Percentiles rank a stretch among this genome's conserved stretches.
Conservation (phyloP, 176 grass and related monocot species). For the Carex cristatella region DNA sequence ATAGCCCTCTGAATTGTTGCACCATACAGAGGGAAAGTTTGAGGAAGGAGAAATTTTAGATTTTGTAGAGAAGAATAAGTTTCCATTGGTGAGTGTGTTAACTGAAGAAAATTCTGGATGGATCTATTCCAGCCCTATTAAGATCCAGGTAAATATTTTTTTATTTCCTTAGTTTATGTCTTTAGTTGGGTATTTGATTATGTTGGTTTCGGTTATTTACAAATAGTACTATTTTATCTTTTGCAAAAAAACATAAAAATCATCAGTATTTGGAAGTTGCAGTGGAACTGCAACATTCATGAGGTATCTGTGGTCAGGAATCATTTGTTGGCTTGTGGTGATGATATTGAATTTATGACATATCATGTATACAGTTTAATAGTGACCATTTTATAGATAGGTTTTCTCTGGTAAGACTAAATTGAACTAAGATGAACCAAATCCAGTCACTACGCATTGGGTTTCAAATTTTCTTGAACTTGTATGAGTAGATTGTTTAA, state of each 20-base stretch:
- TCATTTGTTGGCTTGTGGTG: neutral
- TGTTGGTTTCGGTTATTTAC: neutral
- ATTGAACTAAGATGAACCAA: neutral
- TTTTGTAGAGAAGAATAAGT: slow-evolving; percentile 84
- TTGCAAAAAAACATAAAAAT: neutral
- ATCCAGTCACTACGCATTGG: neutral
- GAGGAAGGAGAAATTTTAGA: slow-evolving; percentile 62
- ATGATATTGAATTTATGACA: neutral
- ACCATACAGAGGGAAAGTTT: slow-evolving; percentile 64
- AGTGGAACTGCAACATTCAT: neutral
- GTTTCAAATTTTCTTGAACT: neutral
- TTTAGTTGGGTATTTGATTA: neutral
- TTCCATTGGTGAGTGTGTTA: slow-evolving; percentile 71
- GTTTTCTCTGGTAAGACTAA: neutral
- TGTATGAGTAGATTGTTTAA: neutral
- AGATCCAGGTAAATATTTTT: slow-evolving; percentile 63
- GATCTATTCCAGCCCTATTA: slow-evolving; percentile 86
- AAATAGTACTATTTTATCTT: neutral
- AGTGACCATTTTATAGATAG: neutral
- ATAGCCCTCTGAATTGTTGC: slow-evolving; percentile 20
- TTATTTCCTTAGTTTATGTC: neutral
- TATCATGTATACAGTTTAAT: neutral
- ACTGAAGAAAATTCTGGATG: slow-evolving; percentile 76
- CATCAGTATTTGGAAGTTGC: neutral
- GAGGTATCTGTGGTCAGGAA: neutral